phyloP scores from a whole-genome alignment of 2,329 filamentous ascomycete genomes.

The Passalora sequoiae region DNA sequence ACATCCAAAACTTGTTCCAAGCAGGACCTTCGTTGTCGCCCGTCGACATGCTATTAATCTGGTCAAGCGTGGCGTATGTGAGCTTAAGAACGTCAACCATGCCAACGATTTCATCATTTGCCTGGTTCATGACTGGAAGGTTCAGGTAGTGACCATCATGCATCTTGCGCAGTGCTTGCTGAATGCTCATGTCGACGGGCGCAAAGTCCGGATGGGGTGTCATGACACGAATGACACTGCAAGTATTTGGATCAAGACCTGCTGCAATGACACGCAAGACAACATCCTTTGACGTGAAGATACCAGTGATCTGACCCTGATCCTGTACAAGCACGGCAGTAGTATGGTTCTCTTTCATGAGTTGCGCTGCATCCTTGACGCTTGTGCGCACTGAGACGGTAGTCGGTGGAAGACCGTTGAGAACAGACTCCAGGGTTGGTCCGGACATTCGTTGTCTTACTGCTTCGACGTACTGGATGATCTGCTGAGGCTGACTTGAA shows the following conservation, averaged over 20 bases:
- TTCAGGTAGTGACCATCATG: slow-evolving; percentile 99
- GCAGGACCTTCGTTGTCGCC: slow-evolving; percentile 88
- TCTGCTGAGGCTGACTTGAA: slow-evolving; percentile 92
- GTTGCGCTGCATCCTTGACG: slow-evolving; percentile 85
- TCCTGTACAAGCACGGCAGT: slow-evolving; percentile 95
- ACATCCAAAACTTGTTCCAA: slow-evolving; percentile 99
- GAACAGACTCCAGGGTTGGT: slow-evolving; percentile 87
- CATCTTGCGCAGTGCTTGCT: slow-evolving; percentile 97
- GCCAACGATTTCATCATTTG: slow-evolving; percentile 91
- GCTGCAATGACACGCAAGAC: slow-evolving; percentile 96
- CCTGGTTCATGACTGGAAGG: slow-evolving; percentile 89
- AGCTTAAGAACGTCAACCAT: slow-evolving; percentile 99
- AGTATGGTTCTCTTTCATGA: slow-evolving; percentile 99
- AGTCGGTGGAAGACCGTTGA: slow-evolving; percentile 85
- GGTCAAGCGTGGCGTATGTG: slow-evolving; percentile 95
- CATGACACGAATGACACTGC: slow-evolving; percentile 98
- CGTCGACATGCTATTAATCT: slow-evolving; percentile 85
- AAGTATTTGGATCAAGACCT: slow-evolving; percentile 86
- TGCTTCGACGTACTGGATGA: slow-evolving; percentile 98
- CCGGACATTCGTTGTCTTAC: slow-evolving; percentile 95
- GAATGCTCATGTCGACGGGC: slow-evolving; percentile 97
- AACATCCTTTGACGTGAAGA: slow-evolving; percentile 99
- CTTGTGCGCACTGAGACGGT: slow-evolving; percentile 95
- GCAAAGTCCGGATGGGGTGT: slow-evolving; percentile 98
- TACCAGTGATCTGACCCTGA: slow-evolving; percentile 93